Base-by-base conservation (phyloP, 345 rosid genomes). In the rapeseed (Brassica napus) region DNA sequence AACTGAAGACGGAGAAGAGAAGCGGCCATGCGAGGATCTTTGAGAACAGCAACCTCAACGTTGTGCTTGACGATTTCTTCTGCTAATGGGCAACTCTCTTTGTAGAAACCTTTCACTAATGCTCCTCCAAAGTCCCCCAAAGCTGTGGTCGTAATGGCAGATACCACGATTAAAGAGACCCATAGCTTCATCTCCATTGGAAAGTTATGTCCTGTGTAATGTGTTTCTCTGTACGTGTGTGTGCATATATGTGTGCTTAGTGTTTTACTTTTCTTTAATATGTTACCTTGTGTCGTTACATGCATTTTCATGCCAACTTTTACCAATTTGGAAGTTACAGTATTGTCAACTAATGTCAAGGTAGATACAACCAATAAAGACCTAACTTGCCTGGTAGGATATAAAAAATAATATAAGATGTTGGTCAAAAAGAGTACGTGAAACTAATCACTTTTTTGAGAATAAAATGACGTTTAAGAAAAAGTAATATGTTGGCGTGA, bases 1-100 rank as follows among this genome's bases (percentile, higher is more conserved):
- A 90, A 94, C 44, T 94, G 97, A 57, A 94, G 76, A 32, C 97
- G 89, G 49, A 92, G 91, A 39, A 93, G 86, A n/a, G 92, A 88
- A 26, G 94, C 97, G 0, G 97, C 97, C 87, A 89, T 86, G 5
- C 94, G 86, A 68, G 98, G 98, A 79, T 89, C 86, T 82, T 77
- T 86, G 16, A 83, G 80, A 42, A 92, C 84, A 0, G 92, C 97
- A 59, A 77, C 79, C 75, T 85, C 88, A 0, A 93, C 89, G 67
- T 75, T 79, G 55, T 79, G 80, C 72, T 88, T 86, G 11, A 89
- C 88, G 16, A 90, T 91, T 62, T 90, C 88, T 75, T 90, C 91
- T 12, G 89, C 90, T 26, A 79, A 65, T 24, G 97, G 95, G 65
- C 97, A 93, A n/a, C 78, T 88, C 83, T 90, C 90, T 81, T 86